phyloP scores from a whole-genome alignment of 331 rosid species.

The Malus hybrid region DNA sequence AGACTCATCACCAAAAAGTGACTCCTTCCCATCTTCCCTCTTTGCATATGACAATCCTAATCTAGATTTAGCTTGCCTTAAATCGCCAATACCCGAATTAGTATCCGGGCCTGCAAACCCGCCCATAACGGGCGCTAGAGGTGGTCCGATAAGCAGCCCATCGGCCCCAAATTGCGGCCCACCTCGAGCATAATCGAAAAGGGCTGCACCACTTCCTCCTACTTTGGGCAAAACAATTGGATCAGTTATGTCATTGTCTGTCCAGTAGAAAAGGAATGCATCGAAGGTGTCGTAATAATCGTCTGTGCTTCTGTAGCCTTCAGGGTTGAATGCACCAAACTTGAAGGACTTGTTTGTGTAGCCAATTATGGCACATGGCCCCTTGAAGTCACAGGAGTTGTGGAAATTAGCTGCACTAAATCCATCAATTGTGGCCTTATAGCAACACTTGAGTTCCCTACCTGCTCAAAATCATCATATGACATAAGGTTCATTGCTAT shows the following conservation, averaged over 20 bases:
- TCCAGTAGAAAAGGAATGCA: constrained; percentile 63
- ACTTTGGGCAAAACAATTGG: constrained; percentile 70
- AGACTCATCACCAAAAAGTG: constrained; percentile 74
- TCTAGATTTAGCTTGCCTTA: constrained; percentile 80
- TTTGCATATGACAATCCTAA: constrained; percentile 81
- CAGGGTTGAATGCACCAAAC: constrained; percentile 92
- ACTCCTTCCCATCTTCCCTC: constrained; percentile 77
- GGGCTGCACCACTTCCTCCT: constrained; percentile 92
- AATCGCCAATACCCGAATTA: constrained; percentile 61
- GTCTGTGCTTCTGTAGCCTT: constrained; percentile 93
- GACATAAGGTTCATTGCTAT: not conserved
- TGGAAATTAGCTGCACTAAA: constrained; percentile 77
- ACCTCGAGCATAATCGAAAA: constrained; percentile 71
- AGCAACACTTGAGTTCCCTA: constrained; percentile 89
- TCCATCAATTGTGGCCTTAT: constrained; percentile 70
- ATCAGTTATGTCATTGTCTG: constrained; percentile 13
- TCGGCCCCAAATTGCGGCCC: constrained; percentile 88
- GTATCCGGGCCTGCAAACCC: constrained; percentile 69
- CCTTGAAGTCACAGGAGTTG: constrained; percentile 73
- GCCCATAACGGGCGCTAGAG: constrained; percentile 36
- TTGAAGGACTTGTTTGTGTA: constrained; percentile 73
- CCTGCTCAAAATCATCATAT: constrained; percentile 35
- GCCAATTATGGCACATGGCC: constrained; percentile 83
- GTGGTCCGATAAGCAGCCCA: constrained; percentile 87
- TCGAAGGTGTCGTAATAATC: constrained; percentile 33